These are phyloP conservation scores for Saccharomyces cerevisiae DNA, from an alignment of 805 yeast genomes.

Conservation along the genomic window DNA sequence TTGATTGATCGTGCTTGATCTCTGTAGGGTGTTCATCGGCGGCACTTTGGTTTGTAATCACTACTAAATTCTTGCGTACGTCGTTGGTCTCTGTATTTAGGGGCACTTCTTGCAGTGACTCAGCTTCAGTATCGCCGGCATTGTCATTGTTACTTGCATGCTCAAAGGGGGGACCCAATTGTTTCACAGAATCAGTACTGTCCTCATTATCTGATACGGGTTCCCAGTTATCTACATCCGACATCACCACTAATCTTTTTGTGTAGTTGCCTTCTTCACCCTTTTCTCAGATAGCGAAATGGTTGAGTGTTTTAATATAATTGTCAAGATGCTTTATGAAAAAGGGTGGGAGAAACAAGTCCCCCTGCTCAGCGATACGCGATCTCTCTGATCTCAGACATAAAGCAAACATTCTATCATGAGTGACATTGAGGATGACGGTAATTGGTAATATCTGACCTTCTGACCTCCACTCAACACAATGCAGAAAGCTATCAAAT, in stretches of 20 bases:
- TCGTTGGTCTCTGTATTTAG: conserved; percentile 7
- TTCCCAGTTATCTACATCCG: conserved; percentile 18
- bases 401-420: not conserved
- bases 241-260: not conserved
- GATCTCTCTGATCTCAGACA: not conserved
- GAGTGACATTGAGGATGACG: not conserved
- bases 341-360: not conserved
- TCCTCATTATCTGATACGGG: conserved; percentile 10
- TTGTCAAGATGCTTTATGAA: not conserved
- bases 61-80: not conserved
- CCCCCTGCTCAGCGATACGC: not conserved
- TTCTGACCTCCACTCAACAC: not conserved
- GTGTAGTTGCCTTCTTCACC: not conserved
- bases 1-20: not conserved
- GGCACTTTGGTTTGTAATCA: not conserved
- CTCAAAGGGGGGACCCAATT: not conserved
- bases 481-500: not conserved
- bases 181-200: not conserved
- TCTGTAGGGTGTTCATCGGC: not conserved
- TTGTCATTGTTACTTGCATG: not conserved
- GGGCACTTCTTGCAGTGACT: not conserved
- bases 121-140: not conserved
- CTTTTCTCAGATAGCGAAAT: not conserved
- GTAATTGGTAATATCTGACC: not conserved
- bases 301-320: not conserved